Evolutionary conservation across 2,329 filamentous ascomycete species (phyloP).

Genomic region (Claviceps humidiphila): DNA sequence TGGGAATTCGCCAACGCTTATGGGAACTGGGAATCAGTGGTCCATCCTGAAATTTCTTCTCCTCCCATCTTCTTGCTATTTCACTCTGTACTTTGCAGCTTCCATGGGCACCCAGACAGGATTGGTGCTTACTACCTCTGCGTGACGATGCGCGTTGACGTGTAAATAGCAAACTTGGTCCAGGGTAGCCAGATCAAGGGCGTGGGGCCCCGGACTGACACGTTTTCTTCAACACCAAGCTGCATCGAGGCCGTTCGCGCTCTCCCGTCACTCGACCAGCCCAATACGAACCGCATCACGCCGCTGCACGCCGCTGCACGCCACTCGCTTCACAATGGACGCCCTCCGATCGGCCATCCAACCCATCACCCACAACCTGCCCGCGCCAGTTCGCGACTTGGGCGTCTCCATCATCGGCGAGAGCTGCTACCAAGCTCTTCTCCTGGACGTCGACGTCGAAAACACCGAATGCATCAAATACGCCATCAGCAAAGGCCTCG

Average conservation of each 20-base stretch:
- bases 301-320: background rate
- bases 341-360: constrained; percentile 45
- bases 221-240: background rate
- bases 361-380: constrained; percentile 61
- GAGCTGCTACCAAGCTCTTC: constrained; percentile 70
- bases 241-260: background rate
- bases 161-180: background rate
- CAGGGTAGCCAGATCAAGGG: background rate
- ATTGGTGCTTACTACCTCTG: no score
- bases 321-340: constrained; percentile 36
- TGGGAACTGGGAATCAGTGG: no score
- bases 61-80: no score
- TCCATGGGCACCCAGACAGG: no score
- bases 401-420: constrained; percentile 70
- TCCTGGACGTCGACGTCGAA: constrained; percentile 72
- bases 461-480: constrained; percentile 74
- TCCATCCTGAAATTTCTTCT: no score
- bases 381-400: constrained; percentile 58
- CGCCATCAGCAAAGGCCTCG: constrained; percentile 81
- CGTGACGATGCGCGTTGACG: no score
- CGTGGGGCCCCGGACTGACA: background rate
- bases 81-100: no score
- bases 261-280: background rate
- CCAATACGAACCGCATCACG: background rate
- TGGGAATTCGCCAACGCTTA: no score